Percentiles rank a stretch among this genome's conserved stretches.
phyloP scores from a whole-genome alignment of 345 rosid species.

The Turnera subulata region DNA sequence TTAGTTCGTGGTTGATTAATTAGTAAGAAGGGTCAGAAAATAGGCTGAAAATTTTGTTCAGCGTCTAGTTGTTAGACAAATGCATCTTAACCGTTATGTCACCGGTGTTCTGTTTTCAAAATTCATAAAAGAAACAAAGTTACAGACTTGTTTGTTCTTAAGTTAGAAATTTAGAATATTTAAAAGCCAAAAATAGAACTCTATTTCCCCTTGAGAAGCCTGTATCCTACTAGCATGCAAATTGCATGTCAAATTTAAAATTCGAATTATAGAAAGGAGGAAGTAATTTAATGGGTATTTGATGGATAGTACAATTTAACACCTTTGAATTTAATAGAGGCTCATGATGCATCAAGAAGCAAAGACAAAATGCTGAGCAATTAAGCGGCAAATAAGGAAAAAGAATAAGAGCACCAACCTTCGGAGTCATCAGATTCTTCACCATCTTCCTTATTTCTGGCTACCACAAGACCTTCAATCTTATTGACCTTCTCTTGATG shows the following conservation, averaged over 20 bases:
- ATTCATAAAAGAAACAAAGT: too few relatives aligned
- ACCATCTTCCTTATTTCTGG: conserved; percentile 37
- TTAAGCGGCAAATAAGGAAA: neutral
- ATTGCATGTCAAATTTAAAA: neutral
- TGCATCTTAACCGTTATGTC: too few relatives aligned
- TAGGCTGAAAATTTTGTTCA: too few relatives aligned
- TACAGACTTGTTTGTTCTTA: too few relatives aligned
- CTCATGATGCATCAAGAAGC: neutral
- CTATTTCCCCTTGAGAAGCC: too few relatives aligned
- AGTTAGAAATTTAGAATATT: too few relatives aligned
- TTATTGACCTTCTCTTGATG: conserved; percentile 58
- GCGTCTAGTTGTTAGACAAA: too few relatives aligned
- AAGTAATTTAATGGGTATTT: neutral
- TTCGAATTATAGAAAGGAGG: neutral
- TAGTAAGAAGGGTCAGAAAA: too few relatives aligned
- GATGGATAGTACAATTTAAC: neutral
- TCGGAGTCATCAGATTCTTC: conserved; percentile 40
- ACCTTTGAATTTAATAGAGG: neutral
- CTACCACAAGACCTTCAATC: conserved; percentile 32
- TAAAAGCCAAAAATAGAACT: too few relatives aligned
- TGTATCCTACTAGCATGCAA: neutral
- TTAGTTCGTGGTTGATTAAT: too few relatives aligned
- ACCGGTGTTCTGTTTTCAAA: too few relatives aligned
- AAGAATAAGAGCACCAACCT: conserved; percentile 49
- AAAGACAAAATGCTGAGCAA: neutral